A percentile compares a stretch with the other conserved stretches of the same genome.
These are phyloP conservation scores for Lipomyces mesembrius DNA, from an alignment of 805 yeast species.

Conservation along the genomic window DNA sequence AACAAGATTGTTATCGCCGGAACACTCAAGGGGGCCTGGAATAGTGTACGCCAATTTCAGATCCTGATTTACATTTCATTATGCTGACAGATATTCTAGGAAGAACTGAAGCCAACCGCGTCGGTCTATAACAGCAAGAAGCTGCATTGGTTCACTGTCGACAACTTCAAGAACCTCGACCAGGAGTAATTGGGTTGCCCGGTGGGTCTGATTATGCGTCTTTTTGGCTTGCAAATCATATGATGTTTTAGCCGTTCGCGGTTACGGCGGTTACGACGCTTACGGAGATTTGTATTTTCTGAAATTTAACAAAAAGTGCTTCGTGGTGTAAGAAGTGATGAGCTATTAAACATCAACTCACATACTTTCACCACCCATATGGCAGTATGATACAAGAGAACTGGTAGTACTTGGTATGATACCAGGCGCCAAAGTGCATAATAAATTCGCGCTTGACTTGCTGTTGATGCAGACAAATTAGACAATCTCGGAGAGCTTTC, in stretches of 20 bases:
- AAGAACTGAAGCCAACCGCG: slow-evolving; percentile 12
- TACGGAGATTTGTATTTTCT: background rate
- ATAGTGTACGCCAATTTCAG: background rate
- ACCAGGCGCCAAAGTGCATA: too few species aligned
- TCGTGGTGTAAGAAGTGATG: too few species aligned
- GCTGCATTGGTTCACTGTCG: slow-evolving; percentile 13
- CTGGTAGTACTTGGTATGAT: too few species aligned
- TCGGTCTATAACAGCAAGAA: background rate
- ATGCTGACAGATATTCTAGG: slow-evolving; percentile 1
- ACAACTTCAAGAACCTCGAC: slow-evolving; percentile 1
- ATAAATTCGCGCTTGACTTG: too few species aligned
- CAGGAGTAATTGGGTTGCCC: background rate
- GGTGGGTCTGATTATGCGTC: background rate
- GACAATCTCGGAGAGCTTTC: too few species aligned
- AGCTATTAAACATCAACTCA: too few species aligned
- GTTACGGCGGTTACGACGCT: background rate
- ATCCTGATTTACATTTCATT: background rate
- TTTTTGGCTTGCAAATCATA: too few species aligned
- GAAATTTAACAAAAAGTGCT: too few species aligned
- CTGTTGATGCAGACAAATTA: too few species aligned
- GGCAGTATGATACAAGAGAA: too few species aligned
- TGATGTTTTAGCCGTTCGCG: background rate
- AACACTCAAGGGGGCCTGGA: slow-evolving; percentile 13
- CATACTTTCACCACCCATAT: too few species aligned
- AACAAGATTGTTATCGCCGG: slow-evolving; percentile 13